Base-by-base conservation (phyloP, 495 filamentous ascomycete genomes). In the Trichoderma gamsii region DNA sequence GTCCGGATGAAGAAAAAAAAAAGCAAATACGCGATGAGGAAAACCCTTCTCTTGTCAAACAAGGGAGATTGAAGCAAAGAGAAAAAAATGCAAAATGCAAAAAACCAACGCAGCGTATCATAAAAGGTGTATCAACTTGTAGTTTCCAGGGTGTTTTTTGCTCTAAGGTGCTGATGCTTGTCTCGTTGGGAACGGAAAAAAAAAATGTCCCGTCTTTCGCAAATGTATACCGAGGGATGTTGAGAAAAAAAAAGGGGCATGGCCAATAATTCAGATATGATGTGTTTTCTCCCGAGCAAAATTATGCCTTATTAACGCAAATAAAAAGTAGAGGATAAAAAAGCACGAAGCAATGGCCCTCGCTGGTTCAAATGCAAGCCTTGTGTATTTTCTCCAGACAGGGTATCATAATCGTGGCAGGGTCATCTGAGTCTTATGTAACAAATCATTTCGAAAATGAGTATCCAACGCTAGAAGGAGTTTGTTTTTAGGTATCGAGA, bases 21-120 rank as follows among this genome's bases (percentile, higher is more conserved):
- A 61, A 61, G 16, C 15, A 32, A 21, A 61, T 27, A n/a, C 16
- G 49, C 27, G 27, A 32, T 29, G 23, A 56, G 4, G n/a, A 21
- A 21, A 61, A 15, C 56, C 56, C 25, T 12, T 25, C 13, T 12
- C 25, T 12, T 25, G 1, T 12, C 25, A 61, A 1, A 61, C 27
- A 56, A 6, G 27, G 21, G 18, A 25, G n/a, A 27, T 23, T 15
- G n/a, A 32, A 61, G 12, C 23, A 61, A 61, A 16, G 3, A 61
- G 11, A 13, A 29, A 27, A 16, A 32, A 61, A 61, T 61, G 56
- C 56, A 27, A 61, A 52, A 52, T 52, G 49, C 49, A 51, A 51
- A 51, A 52, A 49, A 56, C 16, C 25, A 61, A 61, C 56, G 56
- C 56, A 61, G 56, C 56, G 56, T 32, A 61, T 61, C 56, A 61